Conservation (phyloP, 768 basidiomycete species). For the Boletus tomentosulus region DNA sequence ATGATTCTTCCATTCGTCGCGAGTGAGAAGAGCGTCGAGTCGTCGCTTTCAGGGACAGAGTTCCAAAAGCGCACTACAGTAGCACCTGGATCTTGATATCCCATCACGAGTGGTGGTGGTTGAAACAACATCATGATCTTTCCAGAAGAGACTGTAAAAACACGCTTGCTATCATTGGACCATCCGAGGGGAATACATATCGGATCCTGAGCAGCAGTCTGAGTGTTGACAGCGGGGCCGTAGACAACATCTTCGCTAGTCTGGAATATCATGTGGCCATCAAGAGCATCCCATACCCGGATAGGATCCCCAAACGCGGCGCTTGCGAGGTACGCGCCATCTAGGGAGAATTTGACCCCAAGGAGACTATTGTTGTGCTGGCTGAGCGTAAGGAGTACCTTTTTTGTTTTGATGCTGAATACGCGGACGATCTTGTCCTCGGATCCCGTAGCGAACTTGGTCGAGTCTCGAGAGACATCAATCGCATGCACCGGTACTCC, state of each 20-base stretch:
- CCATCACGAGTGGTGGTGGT: neutral
- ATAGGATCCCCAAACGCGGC: neutral
- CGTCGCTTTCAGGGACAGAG: neutral
- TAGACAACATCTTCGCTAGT: neutral
- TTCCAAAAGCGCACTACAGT: neutral
- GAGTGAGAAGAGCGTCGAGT: neutral
- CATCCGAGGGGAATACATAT: neutral
- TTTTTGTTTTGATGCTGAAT: neutral
- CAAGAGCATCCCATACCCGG: neutral
- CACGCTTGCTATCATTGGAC: neutral
- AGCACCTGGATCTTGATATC: neutral
- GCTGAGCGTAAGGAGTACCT: neutral
- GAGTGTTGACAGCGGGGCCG: too few relatives aligned
- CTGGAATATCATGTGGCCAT: neutral
- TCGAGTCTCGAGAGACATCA: neutral
- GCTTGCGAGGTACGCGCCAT: neutral
- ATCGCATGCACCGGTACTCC: neutral
- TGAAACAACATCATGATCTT: neutral
- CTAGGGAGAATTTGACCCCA: neutral
- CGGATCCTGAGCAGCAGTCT: neutral
- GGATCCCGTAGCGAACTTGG: neutral
- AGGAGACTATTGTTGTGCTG: neutral
- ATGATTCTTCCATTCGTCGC: neutral
- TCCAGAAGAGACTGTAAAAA: neutral
- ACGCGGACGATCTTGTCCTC: neutral